Evolutionary conservation across 805 yeast species (phyloP).

Genomic region (Candida patagonica): DNA sequence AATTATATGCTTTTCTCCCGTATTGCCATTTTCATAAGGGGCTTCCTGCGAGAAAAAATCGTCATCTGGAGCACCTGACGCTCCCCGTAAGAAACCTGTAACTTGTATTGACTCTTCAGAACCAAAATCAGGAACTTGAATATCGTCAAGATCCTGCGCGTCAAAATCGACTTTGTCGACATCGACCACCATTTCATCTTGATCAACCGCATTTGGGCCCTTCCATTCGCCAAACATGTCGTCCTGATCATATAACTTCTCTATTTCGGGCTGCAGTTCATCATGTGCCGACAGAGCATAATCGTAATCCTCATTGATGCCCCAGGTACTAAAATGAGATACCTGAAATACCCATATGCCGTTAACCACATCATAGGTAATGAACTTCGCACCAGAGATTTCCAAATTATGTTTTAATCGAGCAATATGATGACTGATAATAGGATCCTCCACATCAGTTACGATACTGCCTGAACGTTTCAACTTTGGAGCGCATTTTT

Average conservation of each 20-base stretch:
- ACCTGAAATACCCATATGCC: slow-evolving; percentile 76
- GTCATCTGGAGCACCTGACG: background rate
- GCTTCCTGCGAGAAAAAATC: too few species aligned
- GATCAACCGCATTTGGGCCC: background rate
- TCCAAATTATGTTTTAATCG: slow-evolving; percentile 37
- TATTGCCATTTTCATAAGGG: too few species aligned
- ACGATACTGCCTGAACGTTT: slow-evolving; percentile 49
- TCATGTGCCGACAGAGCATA: slow-evolving; percentile 50
- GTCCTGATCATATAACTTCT: background rate
- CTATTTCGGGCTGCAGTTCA: slow-evolving; percentile 2
- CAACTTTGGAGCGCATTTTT: slow-evolving; percentile 65
- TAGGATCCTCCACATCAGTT: slow-evolving; percentile 60
- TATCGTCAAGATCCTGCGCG: background rate
- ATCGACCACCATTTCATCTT: background rate
- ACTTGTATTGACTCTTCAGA: background rate
- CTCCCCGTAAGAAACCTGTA: background rate
- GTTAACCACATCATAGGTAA: slow-evolving; percentile 67
- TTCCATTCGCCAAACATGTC: background rate
- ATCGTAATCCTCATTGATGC: slow-evolving; percentile 36
- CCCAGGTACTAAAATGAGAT: slow-evolving; percentile 93
- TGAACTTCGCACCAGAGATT: slow-evolving; percentile 63
- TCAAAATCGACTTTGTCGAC: background rate
- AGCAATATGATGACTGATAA: slow-evolving; percentile 44
- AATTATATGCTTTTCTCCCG: background rate
- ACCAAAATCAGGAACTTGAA: background rate